Conservation (phyloP, 1,284 basidiomycete species). For the Ceratobasidium sp. region DNA sequence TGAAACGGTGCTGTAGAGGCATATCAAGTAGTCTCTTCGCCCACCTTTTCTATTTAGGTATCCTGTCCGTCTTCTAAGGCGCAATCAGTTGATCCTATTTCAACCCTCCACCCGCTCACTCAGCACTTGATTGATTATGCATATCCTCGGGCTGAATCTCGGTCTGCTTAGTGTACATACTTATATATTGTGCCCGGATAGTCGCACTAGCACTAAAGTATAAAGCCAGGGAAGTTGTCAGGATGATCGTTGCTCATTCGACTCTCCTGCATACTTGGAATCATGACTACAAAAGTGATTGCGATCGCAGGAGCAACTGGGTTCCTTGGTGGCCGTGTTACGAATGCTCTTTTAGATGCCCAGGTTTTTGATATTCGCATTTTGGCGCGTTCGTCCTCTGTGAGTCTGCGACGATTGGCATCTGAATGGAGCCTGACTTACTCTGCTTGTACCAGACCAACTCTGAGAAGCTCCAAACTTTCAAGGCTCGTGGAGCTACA, state of each 20-base stretch:
- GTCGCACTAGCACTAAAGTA: too few species aligned
- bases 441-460: not conserved
- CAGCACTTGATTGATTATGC: not conserved
- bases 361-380: constrained; percentile 11
- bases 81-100: not conserved
- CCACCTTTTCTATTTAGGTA: too few species aligned
- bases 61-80: too few species aligned
- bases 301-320: constrained; percentile 24
- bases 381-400: constrained; percentile 18
- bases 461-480: constrained; percentile 5
- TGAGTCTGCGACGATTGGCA: not conserved
- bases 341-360: not conserved
- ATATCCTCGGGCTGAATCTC: not conserved
- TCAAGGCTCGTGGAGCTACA: constrained; percentile 13
- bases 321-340: constrained; percentile 6
- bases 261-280: not conserved
- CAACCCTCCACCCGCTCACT: not conserved
- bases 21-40: too few species aligned
- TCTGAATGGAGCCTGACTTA: too few species aligned
- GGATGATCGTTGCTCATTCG: too few species aligned
- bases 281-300: constrained; percentile 16
- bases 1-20: too few species aligned
- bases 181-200: not conserved
- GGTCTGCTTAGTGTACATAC: not conserved
- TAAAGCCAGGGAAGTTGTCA: too few species aligned